Base-by-base conservation (phyloP, 1,284 basidiomycete genomes). In the Cutaneotrichosporon cavernicola region DNA sequence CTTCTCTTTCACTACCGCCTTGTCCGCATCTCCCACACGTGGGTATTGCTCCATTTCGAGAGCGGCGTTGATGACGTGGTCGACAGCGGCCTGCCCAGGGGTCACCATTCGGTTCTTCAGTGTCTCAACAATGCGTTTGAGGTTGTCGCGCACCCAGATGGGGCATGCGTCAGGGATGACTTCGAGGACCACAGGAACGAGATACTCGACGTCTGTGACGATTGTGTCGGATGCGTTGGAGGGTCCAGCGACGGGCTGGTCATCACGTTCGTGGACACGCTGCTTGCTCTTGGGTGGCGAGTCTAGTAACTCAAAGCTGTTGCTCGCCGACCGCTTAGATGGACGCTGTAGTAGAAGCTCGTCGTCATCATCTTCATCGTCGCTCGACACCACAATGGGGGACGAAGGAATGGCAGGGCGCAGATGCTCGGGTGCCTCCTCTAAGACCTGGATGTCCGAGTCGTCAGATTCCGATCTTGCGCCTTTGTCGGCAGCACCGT, bases 91-190 rank as follows among this genome's bases (percentile, higher is more conserved):
- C 34, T 67, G 66, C 5, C 63, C 66, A 0, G 66, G 66, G 1
- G 53, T 58, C 46, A 47, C 65, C 32, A 69, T 36, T 16, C 66
- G 50, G 7, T 31, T 21, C 2, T 61, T 50, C 8, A 76, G 50
- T 21, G 62, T 36, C 2, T 46, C 34, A 2, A 72, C 60, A 16
- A 61, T 7, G 9, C 32, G 32, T 6, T 57, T 49, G 3, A 67
- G 60, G 4, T 62, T 49, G 30, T 58, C 47, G 31, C 56, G 49
- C 43, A 69, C 71, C 71, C 72, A 76, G 14, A 56, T 64, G 5
- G 65, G 60, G 61, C 69, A 71, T 16, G 76, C 62, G 56, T 80
- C 76, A 4, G 78, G 78, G 1, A 80, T 62, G 56, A 80, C 67
- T 22, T 77, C 76, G 31, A 76, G 66, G 2, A 80, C 69, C 7